These are phyloP conservation scores for Artemisia tridentata DNA, from an alignment of 129 eudicot genomes.

Conservation along the genomic window DNA sequence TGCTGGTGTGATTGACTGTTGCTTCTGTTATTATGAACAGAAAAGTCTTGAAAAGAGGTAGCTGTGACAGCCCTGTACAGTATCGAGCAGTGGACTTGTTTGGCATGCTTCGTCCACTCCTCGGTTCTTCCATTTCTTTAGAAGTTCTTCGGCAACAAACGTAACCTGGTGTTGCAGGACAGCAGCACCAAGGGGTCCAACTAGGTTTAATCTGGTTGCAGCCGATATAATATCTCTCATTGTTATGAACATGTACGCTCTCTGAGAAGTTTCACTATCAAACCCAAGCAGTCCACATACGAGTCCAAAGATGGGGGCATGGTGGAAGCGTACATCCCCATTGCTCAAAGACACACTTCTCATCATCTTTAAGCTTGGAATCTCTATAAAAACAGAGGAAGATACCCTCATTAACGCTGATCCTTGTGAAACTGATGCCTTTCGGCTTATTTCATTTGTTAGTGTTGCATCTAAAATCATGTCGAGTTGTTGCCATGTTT, in stretches of 20 bases:
- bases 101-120: slow-evolving; percentile 81
- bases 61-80: slow-evolving; percentile 89
- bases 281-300: slow-evolving; percentile 78
- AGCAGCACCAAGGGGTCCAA: slow-evolving; percentile 88
- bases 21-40: slow-evolving; percentile 55
- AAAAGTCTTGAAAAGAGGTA: slow-evolving; percentile 94
- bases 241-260: slow-evolving; percentile 72
- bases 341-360: slow-evolving; percentile 43
- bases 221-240: slow-evolving; percentile 88
- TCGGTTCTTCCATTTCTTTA: slow-evolving; percentile 76
- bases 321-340: slow-evolving; percentile 57
- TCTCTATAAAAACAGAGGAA: slow-evolving; percentile 67
- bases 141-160: slow-evolving; percentile 53
- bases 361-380: slow-evolving; percentile 69
- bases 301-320: slow-evolving; percentile 85
- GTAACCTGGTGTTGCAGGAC: slow-evolving; percentile 77
- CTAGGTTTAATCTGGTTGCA: slow-evolving; percentile 82
- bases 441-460: slow-evolving; percentile 75
- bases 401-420: slow-evolving; percentile 78
- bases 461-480: slow-evolving; percentile 63
- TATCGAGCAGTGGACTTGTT: slow-evolving; percentile 84
- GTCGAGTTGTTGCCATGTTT: slow-evolving; percentile 69
- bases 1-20: not conserved
- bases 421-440: slow-evolving; percentile 84
- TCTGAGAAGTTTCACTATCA: slow-evolving; percentile 59